A percentile compares a stretch with the other conserved stretches of the same genome.
phyloP scores from a whole-genome alignment of 352 stramenopile genomes.

The Pythium brassicae region DNA sequence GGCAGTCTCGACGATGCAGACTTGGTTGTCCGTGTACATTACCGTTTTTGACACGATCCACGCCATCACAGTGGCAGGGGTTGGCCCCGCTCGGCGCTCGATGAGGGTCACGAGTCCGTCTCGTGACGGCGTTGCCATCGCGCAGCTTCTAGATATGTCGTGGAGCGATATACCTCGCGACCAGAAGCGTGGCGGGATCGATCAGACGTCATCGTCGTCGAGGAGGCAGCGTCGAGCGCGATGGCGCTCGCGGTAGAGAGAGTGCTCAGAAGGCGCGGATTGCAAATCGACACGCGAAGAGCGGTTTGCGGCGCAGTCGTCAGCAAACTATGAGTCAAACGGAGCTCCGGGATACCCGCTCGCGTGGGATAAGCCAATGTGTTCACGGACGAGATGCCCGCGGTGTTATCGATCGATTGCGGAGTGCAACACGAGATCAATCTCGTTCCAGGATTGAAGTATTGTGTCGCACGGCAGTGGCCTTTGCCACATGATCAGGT shows the following conservation, averaged over 20 bases:
- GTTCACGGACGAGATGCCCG: slow-evolving; percentile 18
- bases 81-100: no score
- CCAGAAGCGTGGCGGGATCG: slow-evolving; percentile 19
- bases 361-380: neutral
- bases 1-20: neutral
- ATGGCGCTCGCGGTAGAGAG: neutral
- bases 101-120: neutral
- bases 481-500: slow-evolving; percentile 22
- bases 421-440: slow-evolving; percentile 24
- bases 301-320: slow-evolving; percentile 15
- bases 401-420: slow-evolving; percentile 8
- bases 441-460: slow-evolving; percentile 21
- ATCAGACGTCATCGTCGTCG: slow-evolving; percentile 15
- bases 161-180: slow-evolving; percentile 4
- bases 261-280: slow-evolving; percentile 6
- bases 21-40: neutral
- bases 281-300: slow-evolving; percentile 13
- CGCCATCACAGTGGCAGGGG: slow-evolving; percentile 1
- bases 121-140: neutral
- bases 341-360: slow-evolving; percentile 1
- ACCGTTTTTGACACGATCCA: slow-evolving; percentile 3
- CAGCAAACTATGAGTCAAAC: neutral
- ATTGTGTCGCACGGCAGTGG: slow-evolving; percentile 24
- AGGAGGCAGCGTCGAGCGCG: no score
- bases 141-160: neutral